Percentiles rank a stretch among this genome's conserved stretches.
Conservation (phyloP, 495 filamentous ascomycete genomes). For the Coniosporium apollinis region DNA sequence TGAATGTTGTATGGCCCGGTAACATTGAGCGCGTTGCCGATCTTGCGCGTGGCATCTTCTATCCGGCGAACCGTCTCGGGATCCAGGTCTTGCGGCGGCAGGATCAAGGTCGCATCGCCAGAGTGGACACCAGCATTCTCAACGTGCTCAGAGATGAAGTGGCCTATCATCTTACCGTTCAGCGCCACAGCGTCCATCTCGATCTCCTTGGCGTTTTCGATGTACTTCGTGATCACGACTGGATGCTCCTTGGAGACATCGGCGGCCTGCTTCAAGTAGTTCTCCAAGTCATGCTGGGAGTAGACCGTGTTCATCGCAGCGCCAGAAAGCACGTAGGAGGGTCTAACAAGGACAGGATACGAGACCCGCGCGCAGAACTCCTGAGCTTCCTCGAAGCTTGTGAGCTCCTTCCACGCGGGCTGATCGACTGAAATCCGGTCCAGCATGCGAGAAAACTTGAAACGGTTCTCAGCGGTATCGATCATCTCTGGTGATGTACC, state of each 20-base stretch:
- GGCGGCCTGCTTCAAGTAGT: constrained; percentile 75
- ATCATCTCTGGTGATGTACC: constrained; percentile 99
- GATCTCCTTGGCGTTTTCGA: constrained; percentile 93
- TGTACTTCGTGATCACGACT: constrained; percentile 98
- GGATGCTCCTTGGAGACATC: constrained; percentile 93
- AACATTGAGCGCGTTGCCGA: constrained; percentile 84
- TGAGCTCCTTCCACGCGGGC: constrained; percentile 93
- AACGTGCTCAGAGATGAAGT: constrained; percentile 93
- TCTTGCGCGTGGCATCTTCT: constrained; percentile 88
- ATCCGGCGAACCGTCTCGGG: constrained; percentile 78
- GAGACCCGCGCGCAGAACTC: constrained; percentile 74
- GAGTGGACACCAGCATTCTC: constrained; percentile 98
- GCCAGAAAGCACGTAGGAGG: constrained; percentile 93
- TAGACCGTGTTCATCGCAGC: constrained; percentile 99
- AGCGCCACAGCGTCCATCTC: constrained; percentile 93
- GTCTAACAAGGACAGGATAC: constrained; percentile 88
- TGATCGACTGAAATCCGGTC: constrained; percentile 92
- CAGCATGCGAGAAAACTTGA: constrained; percentile 96
- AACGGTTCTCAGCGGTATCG: constrained; percentile 90
- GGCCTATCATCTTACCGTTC: constrained; percentile 69
- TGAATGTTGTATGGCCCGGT: constrained; percentile 98
- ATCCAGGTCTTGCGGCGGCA: constrained; percentile 88
- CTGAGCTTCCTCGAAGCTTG: constrained; percentile 72
- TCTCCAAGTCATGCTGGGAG: constrained; percentile 75
- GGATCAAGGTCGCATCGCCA: constrained; percentile 82